Evolutionary conservation across 2,329 filamentous ascomycete genomes (phyloP).

Genomic region (Fusarium tanahbumbuense): DNA sequence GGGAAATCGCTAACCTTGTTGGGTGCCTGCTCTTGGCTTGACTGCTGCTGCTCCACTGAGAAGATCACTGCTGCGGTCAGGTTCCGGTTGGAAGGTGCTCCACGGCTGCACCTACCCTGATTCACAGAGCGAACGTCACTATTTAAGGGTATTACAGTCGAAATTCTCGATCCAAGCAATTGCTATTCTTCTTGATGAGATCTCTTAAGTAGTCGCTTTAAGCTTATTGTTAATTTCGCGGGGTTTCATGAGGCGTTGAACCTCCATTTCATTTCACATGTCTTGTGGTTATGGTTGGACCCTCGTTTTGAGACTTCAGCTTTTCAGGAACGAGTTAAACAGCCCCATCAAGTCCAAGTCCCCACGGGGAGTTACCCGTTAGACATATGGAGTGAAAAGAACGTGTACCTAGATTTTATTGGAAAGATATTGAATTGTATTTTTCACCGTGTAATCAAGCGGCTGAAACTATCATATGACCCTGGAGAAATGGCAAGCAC

Average conservation of each 20-base stretch:
- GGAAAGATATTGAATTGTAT: background rate
- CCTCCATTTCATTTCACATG: background rate
- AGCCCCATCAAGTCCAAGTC: conserved; percentile 10
- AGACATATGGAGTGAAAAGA: background rate
- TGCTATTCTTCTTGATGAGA: background rate
- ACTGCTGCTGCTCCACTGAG: background rate
- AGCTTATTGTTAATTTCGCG: background rate
- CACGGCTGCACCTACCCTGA: background rate
- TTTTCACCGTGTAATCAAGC: background rate
- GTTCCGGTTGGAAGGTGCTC: background rate
- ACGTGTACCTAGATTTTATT: background rate
- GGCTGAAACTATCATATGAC: background rate
- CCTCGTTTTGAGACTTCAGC: background rate
- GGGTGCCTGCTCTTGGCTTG: background rate
- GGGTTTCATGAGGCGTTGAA: background rate
- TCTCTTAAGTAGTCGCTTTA: background rate
- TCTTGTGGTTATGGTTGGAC: background rate
- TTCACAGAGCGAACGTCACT: background rate
- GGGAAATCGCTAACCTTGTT: conserved; percentile 9
- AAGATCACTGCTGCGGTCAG: conserved; percentile 27
- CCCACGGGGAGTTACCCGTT: conserved; percentile 14
- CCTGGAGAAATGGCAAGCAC: background rate
- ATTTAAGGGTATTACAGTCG: background rate
- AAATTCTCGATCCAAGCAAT: background rate
- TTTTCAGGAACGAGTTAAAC: conserved; percentile 10